Base-by-base conservation (phyloP, 2,329 filamentous ascomycete species). In the Cercospora sp. region DNA sequence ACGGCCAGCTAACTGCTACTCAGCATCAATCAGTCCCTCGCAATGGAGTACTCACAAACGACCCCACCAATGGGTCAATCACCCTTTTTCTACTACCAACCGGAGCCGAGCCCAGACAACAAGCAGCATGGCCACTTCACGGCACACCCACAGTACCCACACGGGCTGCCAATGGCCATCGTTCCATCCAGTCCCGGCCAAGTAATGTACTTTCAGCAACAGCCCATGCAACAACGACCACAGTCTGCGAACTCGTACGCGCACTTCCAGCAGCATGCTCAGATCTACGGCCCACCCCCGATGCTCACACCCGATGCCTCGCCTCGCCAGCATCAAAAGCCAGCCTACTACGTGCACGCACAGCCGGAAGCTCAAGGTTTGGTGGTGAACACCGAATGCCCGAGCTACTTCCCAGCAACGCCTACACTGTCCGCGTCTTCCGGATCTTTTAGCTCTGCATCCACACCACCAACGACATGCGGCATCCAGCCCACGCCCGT, bases 51-150 rank as follows among this genome's bases (percentile, higher is more conserved):
- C 74, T 81, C 67, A 72, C 82, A 73, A 80, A 82, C 80, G 80
- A 86, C 76, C 88, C 76, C 76, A 64, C 76, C 76, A 40, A 75
- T 91, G 85, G 88, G 86, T 69, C 90, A 91, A 82, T 87, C 89
- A 73, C 84, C 91, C 68, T 96, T 93, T 85, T 94, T 91, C 86
- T 95, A 94, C 85, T 97, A 94, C 84, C 90, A 88, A 76, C 89
- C 91, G 73, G 91, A 95, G 74, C 86, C 90, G 72, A 89, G 88
- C 79, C 84, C 88, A 71, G 90, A 93, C 78, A 86, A 86, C 76
- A 86, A 89, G 76, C 90, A 91, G 78, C 90, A 94, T 81, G 88
- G 88, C 64, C 89, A 92, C 81, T 94, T 93, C 84, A 87, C 89
- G 72, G 71, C 75, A 13, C 75, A 75, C 42, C 88, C 86, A 69